Evolutionary conservation across 345 rosid species (phyloP), one percentile per base, ranked within the genome.

Genomic region (Schrenkiella parvula): DNA sequence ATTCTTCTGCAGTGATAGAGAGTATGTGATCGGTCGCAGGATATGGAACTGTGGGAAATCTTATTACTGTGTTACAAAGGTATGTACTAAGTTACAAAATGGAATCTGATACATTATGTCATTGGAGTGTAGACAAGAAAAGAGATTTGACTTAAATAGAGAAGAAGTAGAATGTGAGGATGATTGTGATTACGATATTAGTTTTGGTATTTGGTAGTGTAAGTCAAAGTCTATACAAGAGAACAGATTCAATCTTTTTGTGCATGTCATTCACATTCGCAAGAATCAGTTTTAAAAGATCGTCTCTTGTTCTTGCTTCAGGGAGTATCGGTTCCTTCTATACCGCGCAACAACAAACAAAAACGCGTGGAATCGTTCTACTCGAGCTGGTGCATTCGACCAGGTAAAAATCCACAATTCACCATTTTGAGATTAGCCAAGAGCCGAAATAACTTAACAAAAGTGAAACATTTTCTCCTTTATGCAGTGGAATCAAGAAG

Each of bases 21-120:
- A 92, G 59, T 92, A 92, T 72, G 84, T 88, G 46, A 85, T 89
- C 12, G 90, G 89, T 18, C 93, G 98, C 26, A 85, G 95, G 50
- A 89, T 88, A 17, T 89, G 95, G 96, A 84, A 82, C 62, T 79
- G 80, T 0, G 86, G 81, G 23, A 79, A 82, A 19, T 71, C 88
- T 67, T 92, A 80, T 67, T 89, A 80, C 65, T 92, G 92, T 66
- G 84, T 92, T 68, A 88, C 96, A 42, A 92, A 92, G 96, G 97
- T 91, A 84, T 55, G 76, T 42, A n/a, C 60, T 6, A 46, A 18
- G 34, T 51, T 5, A 8, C 31, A 53, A 9, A 29, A 29, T 52
- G 0, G 13, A 62, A 18, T 10, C 43, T 35, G 12, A 28, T 14
- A 26, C 38, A 52, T 19, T 17, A 66, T 52, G 23, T 41, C 5